phyloP scores from a whole-genome alignment of 371 early-diverging fungal species.

The Circinella minor region DNA sequence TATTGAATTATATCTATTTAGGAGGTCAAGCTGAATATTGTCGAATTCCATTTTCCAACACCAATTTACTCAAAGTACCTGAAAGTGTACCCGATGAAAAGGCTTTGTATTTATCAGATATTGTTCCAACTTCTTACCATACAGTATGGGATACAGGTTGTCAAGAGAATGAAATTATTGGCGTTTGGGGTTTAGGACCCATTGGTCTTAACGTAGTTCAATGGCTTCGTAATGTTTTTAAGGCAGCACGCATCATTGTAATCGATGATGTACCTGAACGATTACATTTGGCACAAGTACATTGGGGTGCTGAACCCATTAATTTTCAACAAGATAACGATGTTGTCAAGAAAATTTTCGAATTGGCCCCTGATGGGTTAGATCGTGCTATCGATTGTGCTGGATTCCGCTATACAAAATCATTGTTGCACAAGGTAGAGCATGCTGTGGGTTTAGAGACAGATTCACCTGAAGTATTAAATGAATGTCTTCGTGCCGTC shows the following conservation, averaged over 20 bases:
- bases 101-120: conserved; percentile 60
- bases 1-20: conserved; percentile 3
- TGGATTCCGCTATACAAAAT: conserved; percentile 61
- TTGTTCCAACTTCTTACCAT: conserved; percentile 66
- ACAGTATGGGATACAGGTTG: conserved; percentile 48
- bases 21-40: conserved; percentile 67
- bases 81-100: conserved; percentile 55
- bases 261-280: conserved; percentile 60
- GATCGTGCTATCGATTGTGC: conserved; percentile 63
- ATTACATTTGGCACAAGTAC: conserved; percentile 44
- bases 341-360: conserved; percentile 40
- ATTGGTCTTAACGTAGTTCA: conserved; percentile 58
- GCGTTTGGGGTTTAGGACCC: conserved; percentile 67
- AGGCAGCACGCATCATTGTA: conserved; percentile 57
- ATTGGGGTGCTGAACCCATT: conserved; percentile 51
- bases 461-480: conserved; percentile 60
- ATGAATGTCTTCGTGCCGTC: conserved; percentile 51
- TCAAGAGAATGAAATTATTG: conserved; percentile 52
- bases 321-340: conserved; percentile 49
- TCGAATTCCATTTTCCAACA: conserved; percentile 62
- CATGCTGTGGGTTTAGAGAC: conserved; percentile 60
- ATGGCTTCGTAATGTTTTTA: conserved; percentile 53
- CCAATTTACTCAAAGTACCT: conserved; percentile 61
- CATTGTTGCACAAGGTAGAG: conserved; percentile 52
- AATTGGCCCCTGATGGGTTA: conserved; percentile 49